Evolutionary conservation across 2,329 filamentous ascomycete species (phyloP), one percentile per base, ranked within the genome.

Genomic region (Penicillium sp.): DNA sequence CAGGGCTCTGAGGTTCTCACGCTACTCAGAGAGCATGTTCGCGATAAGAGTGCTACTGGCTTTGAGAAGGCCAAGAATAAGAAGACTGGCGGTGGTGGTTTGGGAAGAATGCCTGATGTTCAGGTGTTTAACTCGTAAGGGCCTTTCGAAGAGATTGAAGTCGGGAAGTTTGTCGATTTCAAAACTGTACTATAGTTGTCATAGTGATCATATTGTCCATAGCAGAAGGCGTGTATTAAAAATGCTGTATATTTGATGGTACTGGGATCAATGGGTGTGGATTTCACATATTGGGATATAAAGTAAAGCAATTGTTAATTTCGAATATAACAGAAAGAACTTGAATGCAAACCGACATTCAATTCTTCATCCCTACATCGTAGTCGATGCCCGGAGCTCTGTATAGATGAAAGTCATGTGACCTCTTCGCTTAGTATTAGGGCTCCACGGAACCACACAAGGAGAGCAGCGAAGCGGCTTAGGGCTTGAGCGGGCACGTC

Each of bases 21-120:
- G 27, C 77, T 94, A 81, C 73, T 99, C 73, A 82, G 93, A 72
- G 81, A 83, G 66, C 94, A 99, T 79, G 94, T 97, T 29, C 83
- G 85, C 66, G 81, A 84, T 61, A 82, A 85, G 66, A 90, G 87
- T 68, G 87, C 87, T 23, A 65, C 61, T 43, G 75, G 73, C 5
- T 75, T 73, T 54, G 70, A 76, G 52, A 70, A 71, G 27, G 72
- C 72, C 7, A 74, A 73, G 67, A 70, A 70, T 53, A 73, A 69
- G 62, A 73, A 70, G 63, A 73, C 65, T 40, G 67, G 66, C 2
- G 72, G 74, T 29, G 68, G 70, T 47, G 78, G 78, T 13, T 56
- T 80, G 59, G 78, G 79, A n/a, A 69, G 76, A 43, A 81, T 81
- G 79, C 79, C 79, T 6, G 72, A 79, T 59, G 70, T 80, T 41